Evolutionary conservation across 106 monocot species (phyloP).

Genomic region (Alisma plantagoaquatica): DNA sequence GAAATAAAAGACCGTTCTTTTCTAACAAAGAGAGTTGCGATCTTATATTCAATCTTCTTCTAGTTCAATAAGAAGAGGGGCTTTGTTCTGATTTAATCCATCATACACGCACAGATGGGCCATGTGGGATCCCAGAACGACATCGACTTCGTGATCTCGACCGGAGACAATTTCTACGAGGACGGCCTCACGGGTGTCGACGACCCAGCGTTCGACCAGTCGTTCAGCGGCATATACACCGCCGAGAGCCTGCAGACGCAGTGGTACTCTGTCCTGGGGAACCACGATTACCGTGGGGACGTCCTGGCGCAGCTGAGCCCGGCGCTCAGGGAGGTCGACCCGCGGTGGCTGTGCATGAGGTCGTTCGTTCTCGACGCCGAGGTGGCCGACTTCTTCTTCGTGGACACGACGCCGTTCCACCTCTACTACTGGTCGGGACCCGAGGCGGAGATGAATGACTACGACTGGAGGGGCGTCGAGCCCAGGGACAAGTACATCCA

Average conservation of each 20-base stretch:
- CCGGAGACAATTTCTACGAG: no score
- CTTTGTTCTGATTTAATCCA: no score
- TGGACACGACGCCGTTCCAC: slow-evolving; percentile 49
- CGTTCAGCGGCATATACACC: slow-evolving; percentile 56
- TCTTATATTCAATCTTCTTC: no score
- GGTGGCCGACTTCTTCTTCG: slow-evolving; percentile 50
- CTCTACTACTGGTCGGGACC: slow-evolving; percentile 24
- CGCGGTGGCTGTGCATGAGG: no score
- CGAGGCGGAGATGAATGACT: not conserved
- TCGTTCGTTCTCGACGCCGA: no score
- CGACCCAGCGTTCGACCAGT: slow-evolving; percentile 39
- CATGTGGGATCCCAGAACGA: slow-evolving; percentile 36
- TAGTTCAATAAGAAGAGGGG: no score
- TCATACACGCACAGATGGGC: slow-evolving; percentile 50
- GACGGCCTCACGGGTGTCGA: slow-evolving; percentile 36
- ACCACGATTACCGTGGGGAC: no score
- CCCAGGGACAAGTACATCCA: slow-evolving; percentile 41
- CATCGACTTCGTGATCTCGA: slow-evolving; percentile 67
- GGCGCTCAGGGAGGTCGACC: no score
- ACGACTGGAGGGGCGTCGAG: slow-evolving; percentile 35
- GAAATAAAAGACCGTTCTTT: no score
- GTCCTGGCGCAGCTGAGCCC: no score
- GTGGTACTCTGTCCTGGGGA: no score
- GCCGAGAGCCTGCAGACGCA: slow-evolving; percentile 58
- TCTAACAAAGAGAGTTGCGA: no score